These are phyloP conservation scores for Paradendryphiella salina DNA, from an alignment of 2,329 filamentous ascomycete genomes.

Conservation along the genomic window DNA sequence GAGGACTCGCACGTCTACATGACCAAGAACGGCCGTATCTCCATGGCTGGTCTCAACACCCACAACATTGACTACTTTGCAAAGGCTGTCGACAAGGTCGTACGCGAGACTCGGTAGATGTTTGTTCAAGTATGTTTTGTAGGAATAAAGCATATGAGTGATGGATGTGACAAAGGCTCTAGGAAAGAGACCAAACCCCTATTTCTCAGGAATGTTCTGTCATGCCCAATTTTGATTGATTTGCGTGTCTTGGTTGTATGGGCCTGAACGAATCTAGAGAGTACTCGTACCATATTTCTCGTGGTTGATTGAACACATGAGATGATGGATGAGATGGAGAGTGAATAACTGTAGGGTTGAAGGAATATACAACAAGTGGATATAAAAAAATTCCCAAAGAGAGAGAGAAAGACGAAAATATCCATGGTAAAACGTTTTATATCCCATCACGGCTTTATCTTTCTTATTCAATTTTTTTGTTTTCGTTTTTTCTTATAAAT, in stretches of 20 bases:
- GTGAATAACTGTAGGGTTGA: too few species aligned
- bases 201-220: neutral
- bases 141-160: neutral
- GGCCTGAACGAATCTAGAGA: neutral
- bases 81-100: conserved; percentile 82
- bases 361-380: neutral
- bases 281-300: neutral
- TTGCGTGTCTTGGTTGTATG: neutral
- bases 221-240: neutral
- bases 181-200: neutral
- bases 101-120: conserved; percentile 57
- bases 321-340: too few species aligned
- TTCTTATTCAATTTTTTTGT: too few species aligned
- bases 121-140: too few species aligned
- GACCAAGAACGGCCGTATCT: conserved; percentile 97
- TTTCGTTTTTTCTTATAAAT: too few species aligned
- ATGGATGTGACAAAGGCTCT: too few species aligned
- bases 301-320: too few species aligned
- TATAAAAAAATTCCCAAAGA: neutral
- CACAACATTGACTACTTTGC: conserved; percentile 93
- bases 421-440: neutral
- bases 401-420: neutral
- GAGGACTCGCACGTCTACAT: conserved; percentile 79
- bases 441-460: too few species aligned
- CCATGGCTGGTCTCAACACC: conserved; percentile 96